phyloP scores from a whole-genome alignment of 352 stramenopile species.

The Saprolegnia diclina region DNA sequence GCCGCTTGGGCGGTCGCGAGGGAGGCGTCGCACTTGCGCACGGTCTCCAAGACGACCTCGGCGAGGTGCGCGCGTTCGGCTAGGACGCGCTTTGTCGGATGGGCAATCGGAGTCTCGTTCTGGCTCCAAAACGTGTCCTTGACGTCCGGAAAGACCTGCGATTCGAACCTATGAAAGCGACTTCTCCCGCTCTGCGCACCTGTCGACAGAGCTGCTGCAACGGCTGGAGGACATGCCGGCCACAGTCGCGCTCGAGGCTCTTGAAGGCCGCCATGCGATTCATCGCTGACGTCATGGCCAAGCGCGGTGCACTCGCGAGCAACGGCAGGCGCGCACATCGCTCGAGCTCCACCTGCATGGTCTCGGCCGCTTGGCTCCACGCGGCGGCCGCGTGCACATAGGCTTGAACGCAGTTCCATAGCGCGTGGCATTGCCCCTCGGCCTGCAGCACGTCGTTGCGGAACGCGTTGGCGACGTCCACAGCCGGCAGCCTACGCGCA shows the following conservation, averaged over 20 bases:
- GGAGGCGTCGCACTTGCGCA: not conserved
- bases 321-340: constrained; percentile 51
- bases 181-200: not conserved
- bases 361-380: constrained; percentile 48
- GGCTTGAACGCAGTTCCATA: constrained; percentile 67
- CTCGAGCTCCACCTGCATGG: constrained; percentile 62
- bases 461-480: constrained; percentile 37
- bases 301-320: not conserved
- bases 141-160: constrained; percentile 55
- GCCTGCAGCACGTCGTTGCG: constrained; percentile 69
- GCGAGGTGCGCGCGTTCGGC: not conserved
- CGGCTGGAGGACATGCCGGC: constrained; percentile 16
- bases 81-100: not conserved
- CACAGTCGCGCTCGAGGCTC: not conserved
- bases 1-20: not conserved
- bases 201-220: constrained; percentile 32
- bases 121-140: constrained; percentile 76
- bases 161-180: constrained; percentile 29
- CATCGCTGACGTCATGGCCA: not conserved
- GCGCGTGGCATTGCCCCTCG: constrained; percentile 59
- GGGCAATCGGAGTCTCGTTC: not conserved
- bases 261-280: not conserved
- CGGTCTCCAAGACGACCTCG: not conserved
- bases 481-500: not conserved
- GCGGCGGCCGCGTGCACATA: constrained; percentile 56